Base-by-base conservation (phyloP, 2,329 filamentous ascomycete genomes). In the Curvularia sp. region DNA sequence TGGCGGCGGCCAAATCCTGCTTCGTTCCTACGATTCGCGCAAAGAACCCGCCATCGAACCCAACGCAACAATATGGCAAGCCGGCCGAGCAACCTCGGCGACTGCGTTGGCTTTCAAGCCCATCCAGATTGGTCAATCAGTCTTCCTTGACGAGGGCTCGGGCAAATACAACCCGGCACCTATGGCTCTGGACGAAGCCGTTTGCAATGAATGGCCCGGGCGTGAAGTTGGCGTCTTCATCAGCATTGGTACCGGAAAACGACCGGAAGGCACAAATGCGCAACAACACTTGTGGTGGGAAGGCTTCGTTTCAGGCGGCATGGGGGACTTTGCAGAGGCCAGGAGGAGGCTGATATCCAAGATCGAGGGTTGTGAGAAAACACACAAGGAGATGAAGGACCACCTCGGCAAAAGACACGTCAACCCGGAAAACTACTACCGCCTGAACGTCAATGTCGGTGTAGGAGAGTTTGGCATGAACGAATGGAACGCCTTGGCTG, bases 381-480 rank as follows among this genome's bases (percentile, higher is more conserved):
- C 91, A 1, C 95, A 99, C 75, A 87, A 92, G 72, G 86, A 87
- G 68, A 96, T 98, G 93, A 87, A 86, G 57, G 90, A 96, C 47
- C 87, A 93, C 65, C 82, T 98, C 21, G 80, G 86, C 6, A 90
- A 88, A 74, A 87, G 93, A 32, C 87, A 89, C 25, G 91, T 98
- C 59, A 93, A 90, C 68, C 85, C 87, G 50, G 93, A 97, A 57
- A 92, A 96, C 75, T 99, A 99, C 80, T 96, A 93, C 76, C 90
- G 95, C 7, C 82, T 98, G n/a, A 99, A 99, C 65, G 95, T 98
- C 39, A 93, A 98, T 73, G 89, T 97, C 15, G 95, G 94, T 1
- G 93, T 98, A 3, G 93, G 94, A 52, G 95, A 98, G 73, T 98
- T 97, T 75, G 94, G 91, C 50, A 98, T 99, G 93, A 99, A 98